Evolutionary conservation across 2,329 filamentous ascomycete species (phyloP), one percentile per base, ranked within the genome.

Genomic region (Immersiporthe knoxdaviesiana): DNA sequence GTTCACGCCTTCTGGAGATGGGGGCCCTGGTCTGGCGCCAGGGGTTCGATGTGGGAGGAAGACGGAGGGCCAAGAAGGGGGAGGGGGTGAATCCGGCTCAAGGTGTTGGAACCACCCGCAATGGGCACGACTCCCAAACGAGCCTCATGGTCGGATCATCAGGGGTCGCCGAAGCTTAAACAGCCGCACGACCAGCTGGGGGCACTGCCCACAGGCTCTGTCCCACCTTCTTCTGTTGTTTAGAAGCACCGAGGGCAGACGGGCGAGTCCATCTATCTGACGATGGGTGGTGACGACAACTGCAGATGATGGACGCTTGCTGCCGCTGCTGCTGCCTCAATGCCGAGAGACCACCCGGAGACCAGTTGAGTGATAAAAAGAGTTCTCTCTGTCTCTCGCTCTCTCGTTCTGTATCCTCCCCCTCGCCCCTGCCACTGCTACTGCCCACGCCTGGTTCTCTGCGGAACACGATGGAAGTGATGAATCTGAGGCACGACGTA

Each of bases 61-160:
- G 41, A 21, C 59, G 67, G n/a, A 69, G 39, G 59, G 39, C 60
- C 52, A 67, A 66, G 67, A 63, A 67, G 69, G 67, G 60, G 60
- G 67, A 63, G 65, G 69, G 67, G 60, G 60, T 67, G 24, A 50
- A 50, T 64, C 50, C 63, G 54, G 60, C 32, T 39, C 32, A 63
- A 30, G 39, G 52, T 56, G 41, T 63, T 61, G 60, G 63, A 52
- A 56, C 50, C 32, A 63, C 60, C 64, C 39, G 63, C 63, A 59
- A 54, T 63, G 67, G 67, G 66, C 44, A 59, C 56, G 60, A 69
- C 32, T n/a, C 18, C 60, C 67, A 71, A 67, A 69, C 67, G 64
- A 69, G 69, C 52, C 67, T 66, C 69, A 59, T n/a, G 50, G 50
- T 68, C 47, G 63, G 66, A 68, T 58, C 64, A 63, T 63, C 67